Percentiles rank a stretch among this genome's conserved stretches.
Evolutionary conservation across 129 eudicot species (phyloP).

Genomic region (Tagetes patula): DNA sequence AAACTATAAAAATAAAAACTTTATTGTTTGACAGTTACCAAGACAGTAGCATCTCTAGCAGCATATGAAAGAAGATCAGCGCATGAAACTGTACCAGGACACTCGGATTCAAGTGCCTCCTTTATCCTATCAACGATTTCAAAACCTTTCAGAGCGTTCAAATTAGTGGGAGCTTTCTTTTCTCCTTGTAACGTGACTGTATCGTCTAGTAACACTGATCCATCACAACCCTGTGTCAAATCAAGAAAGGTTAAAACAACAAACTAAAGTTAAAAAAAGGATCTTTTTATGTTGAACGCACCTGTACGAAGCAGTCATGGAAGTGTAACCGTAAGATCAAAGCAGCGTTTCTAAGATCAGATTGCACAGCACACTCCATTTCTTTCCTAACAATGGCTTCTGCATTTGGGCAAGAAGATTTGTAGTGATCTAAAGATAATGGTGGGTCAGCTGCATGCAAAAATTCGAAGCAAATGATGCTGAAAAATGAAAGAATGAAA

Average conservation of each 20-base stretch:
- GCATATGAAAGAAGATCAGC: conserved; percentile 85
- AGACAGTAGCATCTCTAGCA: conserved; percentile 75
- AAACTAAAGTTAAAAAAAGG: not conserved
- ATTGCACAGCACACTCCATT: conserved; percentile 77
- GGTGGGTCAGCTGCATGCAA: conserved; percentile 57
- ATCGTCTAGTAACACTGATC: conserved; percentile 80
- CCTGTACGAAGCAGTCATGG: conserved; percentile 93
- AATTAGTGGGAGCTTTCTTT: conserved; percentile 63
- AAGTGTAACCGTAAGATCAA: conserved; percentile 68
- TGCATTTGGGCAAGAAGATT: conserved; percentile 53
- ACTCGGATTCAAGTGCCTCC: conserved; percentile 77
- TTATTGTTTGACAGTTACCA: conserved; percentile 45
- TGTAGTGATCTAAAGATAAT: conserved; percentile 65
- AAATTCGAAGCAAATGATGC: conserved; percentile 24
- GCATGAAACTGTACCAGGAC: conserved; percentile 84
- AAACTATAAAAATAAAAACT: not conserved
- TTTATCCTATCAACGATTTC: conserved; percentile 72
- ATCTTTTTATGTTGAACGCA: not conserved
- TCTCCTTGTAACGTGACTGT: conserved; percentile 72
- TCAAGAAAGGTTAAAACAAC: not conserved
- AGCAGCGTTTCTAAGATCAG: conserved; percentile 82
- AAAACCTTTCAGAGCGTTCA: conserved; percentile 67
- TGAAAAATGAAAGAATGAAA: conserved; percentile 13
- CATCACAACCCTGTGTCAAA: conserved; percentile 79
- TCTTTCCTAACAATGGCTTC: conserved; percentile 65